Conservation (phyloP, 2,329 filamentous ascomycete genomes). For the Ceratocystis cacaofunesta region DNA sequence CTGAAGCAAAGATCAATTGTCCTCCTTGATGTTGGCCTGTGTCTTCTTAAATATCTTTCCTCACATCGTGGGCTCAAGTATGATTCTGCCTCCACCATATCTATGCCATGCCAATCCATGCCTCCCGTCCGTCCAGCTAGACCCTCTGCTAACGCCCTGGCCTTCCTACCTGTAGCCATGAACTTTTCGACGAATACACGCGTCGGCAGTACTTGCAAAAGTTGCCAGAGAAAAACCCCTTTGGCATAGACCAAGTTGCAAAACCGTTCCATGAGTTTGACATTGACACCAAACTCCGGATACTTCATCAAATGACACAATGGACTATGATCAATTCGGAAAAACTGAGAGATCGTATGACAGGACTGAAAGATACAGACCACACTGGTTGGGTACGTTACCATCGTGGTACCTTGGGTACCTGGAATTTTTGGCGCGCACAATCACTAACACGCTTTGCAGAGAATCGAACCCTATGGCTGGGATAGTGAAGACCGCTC, state of each 20-base stretch:
- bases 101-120: not conserved
- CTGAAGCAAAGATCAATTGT: slow-evolving; percentile 62
- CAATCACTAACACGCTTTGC: not conserved
- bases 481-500: slow-evolving; percentile 78
- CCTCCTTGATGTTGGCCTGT: slow-evolving; percentile 68
- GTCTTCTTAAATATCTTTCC: slow-evolving; percentile 81
- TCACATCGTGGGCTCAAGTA: slow-evolving; percentile 88
- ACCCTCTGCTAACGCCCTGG: slow-evolving; percentile 14
- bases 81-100: slow-evolving; percentile 24
- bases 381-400: slow-evolving; percentile 67
- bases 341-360: slow-evolving; percentile 71
- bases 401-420: not conserved
- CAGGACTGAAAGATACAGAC: slow-evolving; percentile 64
- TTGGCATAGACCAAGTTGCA: slow-evolving; percentile 60
- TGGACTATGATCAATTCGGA: slow-evolving; percentile 84
- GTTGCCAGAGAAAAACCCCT: slow-evolving; percentile 66
- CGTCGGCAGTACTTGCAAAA: slow-evolving; percentile 78
- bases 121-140: not conserved
- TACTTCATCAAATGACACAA: slow-evolving; percentile 76
- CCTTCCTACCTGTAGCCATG: slow-evolving; percentile 39
- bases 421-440: not conserved
- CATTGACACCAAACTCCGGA: slow-evolving; percentile 60
- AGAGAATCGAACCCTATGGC: slow-evolving; percentile 69
- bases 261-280: slow-evolving; percentile 68
- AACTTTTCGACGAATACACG: slow-evolving; percentile 87